These are phyloP conservation scores for Trypanosoma theileri DNA, from an alignment of 208 protist species.

Conservation along the genomic window DNA sequence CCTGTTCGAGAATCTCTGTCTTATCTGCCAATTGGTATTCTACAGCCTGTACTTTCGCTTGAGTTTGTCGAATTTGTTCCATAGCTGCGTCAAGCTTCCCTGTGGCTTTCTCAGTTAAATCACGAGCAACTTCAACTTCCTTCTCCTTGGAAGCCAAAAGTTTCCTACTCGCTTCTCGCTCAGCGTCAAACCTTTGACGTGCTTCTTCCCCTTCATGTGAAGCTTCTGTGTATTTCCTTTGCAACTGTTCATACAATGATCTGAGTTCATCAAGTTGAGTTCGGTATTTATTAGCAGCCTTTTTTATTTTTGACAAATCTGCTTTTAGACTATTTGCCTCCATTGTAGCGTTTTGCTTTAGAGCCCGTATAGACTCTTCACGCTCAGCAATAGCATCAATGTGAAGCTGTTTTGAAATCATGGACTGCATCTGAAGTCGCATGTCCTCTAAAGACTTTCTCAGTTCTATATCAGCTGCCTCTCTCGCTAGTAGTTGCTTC, in stretches of 20 bases:
- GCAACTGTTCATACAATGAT: slow-evolving; percentile 7
- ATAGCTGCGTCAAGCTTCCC: slow-evolving; percentile 15
- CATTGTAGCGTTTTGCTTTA: slow-evolving; percentile 6
- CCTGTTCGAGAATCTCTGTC: not conserved
- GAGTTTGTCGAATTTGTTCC: slow-evolving; percentile 15
- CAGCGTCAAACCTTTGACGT: slow-evolving; percentile 2
- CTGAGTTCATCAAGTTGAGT: slow-evolving; percentile 12
- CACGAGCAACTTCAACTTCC: slow-evolving; percentile 25
- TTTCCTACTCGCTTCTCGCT: slow-evolving; percentile 23
- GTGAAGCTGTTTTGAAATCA: slow-evolving; percentile 27
- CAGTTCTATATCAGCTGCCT: slow-evolving; percentile 10
- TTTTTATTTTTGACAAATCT: slow-evolving; percentile 9
- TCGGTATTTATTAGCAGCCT: not conserved
- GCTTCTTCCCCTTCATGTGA: slow-evolving; percentile 4
- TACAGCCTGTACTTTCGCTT: not conserved
- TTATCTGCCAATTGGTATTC: slow-evolving; percentile 1
- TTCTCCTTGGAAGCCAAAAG: slow-evolving; percentile 9
- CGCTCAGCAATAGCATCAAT: slow-evolving; percentile 21
- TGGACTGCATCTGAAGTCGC: slow-evolving; percentile 14
- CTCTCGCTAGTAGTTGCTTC: slow-evolving; percentile 23
- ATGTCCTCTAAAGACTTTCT: not conserved
- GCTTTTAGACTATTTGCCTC: slow-evolving; percentile 14
- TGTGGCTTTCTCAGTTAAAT: not conserved
- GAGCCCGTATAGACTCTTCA: slow-evolving; percentile 12
- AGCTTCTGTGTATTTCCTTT: slow-evolving; percentile 2